A percentile compares a stretch with the other conserved stretches of the same genome.
Conservation (phyloP, 1,284 basidiomycete genomes). For the Papiliotrema terrestris region DNA sequence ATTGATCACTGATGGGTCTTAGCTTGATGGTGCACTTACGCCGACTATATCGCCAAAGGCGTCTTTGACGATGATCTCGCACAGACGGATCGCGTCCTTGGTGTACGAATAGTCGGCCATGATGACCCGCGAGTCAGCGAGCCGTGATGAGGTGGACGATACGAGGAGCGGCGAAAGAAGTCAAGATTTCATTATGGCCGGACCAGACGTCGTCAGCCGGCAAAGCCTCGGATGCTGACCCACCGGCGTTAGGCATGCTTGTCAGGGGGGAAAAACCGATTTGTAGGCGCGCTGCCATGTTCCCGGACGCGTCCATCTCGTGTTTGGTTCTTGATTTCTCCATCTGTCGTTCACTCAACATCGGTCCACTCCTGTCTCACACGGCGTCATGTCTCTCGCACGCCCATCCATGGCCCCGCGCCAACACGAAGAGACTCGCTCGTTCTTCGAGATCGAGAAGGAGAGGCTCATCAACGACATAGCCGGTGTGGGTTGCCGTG, state of each 20-base stretch:
- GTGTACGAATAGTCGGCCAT: slow-evolving; percentile 22
- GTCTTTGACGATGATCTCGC: slow-evolving; percentile 45
- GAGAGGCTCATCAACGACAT: slow-evolving; percentile 47
- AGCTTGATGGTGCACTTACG: slow-evolving; percentile 27
- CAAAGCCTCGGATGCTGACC: too few relatives aligned
- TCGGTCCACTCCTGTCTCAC: too few relatives aligned
- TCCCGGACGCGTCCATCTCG: too few relatives aligned
- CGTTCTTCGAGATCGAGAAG: slow-evolving; percentile 47
- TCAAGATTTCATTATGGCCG: too few relatives aligned
- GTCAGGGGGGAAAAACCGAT: too few relatives aligned
- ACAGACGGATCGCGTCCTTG: slow-evolving; percentile 50
- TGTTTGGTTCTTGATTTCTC: too few relatives aligned
- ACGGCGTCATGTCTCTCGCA: slow-evolving; percentile 17
- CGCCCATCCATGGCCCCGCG: slow-evolving; percentile 16
- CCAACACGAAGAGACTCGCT: slow-evolving; percentile 13
- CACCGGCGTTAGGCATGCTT: too few relatives aligned
- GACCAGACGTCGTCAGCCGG: too few relatives aligned
- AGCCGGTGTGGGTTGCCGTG: slow-evolving; percentile 32
- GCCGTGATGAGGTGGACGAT: too few relatives aligned
- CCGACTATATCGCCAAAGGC: slow-evolving; percentile 46
- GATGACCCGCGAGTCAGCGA: not conserved
- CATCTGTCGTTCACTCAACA: too few relatives aligned
- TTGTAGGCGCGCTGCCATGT: too few relatives aligned
- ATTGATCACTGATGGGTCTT: not conserved
- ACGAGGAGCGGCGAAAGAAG: too few relatives aligned